Conservation (phyloP, 2,329 filamentous ascomycete genomes). For the Elsinoe ampelina region DNA sequence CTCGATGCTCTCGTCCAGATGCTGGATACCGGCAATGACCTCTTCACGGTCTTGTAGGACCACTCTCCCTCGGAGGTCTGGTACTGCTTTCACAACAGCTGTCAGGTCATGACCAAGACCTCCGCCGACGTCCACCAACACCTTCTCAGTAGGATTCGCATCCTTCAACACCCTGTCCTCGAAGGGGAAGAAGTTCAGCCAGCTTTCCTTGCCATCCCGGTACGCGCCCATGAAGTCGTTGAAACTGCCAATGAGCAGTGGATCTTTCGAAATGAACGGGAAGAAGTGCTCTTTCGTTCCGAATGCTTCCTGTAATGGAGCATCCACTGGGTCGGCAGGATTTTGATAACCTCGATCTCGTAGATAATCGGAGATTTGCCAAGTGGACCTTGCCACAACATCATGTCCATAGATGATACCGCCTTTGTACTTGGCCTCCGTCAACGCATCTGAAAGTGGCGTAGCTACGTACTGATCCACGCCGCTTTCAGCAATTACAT, state of each 20-base stretch:
- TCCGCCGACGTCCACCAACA: conserved; percentile 24
- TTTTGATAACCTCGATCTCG: conserved; percentile 13
- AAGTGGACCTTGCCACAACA: conserved; percentile 10
- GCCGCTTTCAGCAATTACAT: conserved; percentile 12
- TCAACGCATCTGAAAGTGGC: conserved; percentile 12
- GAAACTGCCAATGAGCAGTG: conserved; percentile 19
- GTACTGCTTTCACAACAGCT: conserved; percentile 16
- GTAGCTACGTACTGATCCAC: conserved; percentile 15
- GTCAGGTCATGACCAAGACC: conserved; percentile 20
- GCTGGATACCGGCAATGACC: conserved; percentile 14
- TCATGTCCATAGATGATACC: conserved; percentile 17
- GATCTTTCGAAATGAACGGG: conserved; percentile 2
- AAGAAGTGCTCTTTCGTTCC: conserved; percentile 13
- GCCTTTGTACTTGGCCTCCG: conserved; percentile 14
- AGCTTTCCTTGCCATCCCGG: conserved; percentile 29
- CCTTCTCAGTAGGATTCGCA: not conserved
- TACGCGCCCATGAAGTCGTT: conserved; percentile 33
- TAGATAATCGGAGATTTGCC: conserved; percentile 16
- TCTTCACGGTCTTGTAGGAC: conserved; percentile 13
- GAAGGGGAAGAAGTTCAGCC: conserved; percentile 23
- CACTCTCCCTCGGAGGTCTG: conserved; percentile 14
- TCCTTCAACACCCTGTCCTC: not conserved
- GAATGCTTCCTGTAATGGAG: conserved; percentile 12
- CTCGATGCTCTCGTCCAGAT: conserved; percentile 17
- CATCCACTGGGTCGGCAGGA: conserved; percentile 11